Base-by-base conservation (phyloP, 495 filamentous ascomycete genomes). In the Barbatosphaeria neglecta region DNA sequence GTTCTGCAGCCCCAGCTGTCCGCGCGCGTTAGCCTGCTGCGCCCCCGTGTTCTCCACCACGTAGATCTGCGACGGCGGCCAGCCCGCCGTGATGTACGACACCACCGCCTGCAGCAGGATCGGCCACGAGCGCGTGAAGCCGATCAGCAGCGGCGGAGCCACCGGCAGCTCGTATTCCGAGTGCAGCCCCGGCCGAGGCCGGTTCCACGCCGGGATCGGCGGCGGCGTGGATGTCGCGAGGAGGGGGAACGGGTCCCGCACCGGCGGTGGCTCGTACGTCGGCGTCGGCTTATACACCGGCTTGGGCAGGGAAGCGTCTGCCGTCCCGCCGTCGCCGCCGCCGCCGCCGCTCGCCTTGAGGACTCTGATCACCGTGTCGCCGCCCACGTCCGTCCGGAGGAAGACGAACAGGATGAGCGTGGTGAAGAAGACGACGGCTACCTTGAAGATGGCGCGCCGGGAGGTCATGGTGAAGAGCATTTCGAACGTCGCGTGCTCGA, bases 11-110 rank as follows among this genome's bases (percentile, higher is more conserved):
- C 70, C 66, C 3, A 82, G 63, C 24, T 65, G 58, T 2, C 75
- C 72, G 10, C 66, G 59, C 19, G 57, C 52, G 49, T 82, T 82
- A 13, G 67, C 65, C 33, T 75, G 62, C 56, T 81, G 77, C 27
- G 71, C 69, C 2, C 80, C 80, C 2, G 76, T 82, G 58, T 83
- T 83, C 45, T 82, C 80, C 41, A 82, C 62, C 2, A 82, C 68
- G 46, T 73, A 76, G 49, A 83, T 81, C 50, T 80, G 72, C 25
- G 64, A 58, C 0, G 76, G 55, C 3, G 80, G 80, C 78, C 78
- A 81, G 18, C 78, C 80, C 0, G 77, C 73, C 1, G 76, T 70
- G 42, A 82, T 70, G 56, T 82, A 81, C 11, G 64, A 69, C 13
- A 79, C 70, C 0, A 81, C 76, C 1, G 69, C 58, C 53, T 81